These are phyloP conservation scores for Anthoceros angustus DNA, from an alignment of 225 moss, liverwort and hornwort species.

Conservation along the genomic window DNA sequence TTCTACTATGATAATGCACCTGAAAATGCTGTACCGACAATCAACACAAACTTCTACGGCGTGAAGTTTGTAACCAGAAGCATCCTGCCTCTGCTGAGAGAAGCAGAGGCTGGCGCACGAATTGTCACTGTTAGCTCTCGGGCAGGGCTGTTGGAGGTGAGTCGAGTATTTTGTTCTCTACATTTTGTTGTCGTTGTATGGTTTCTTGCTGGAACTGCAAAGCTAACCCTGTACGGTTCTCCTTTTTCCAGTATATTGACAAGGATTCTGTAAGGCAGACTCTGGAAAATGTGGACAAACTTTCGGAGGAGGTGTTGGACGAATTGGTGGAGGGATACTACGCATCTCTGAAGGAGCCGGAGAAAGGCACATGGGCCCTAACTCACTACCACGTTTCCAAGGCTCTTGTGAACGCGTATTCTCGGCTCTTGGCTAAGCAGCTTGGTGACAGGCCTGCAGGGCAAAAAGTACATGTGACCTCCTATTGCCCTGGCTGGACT, in stretches of 20 bases:
- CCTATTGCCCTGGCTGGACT: slow-evolving; percentile 31
- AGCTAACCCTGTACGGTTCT: background rate
- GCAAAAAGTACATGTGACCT: slow-evolving; percentile 14
- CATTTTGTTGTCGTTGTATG: background rate
- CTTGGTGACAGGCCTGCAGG: slow-evolving; percentile 9
- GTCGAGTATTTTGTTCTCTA: background rate
- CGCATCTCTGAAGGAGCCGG: slow-evolving; percentile 16
- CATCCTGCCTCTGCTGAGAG: slow-evolving; percentile 26
- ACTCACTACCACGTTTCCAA: slow-evolving; percentile 23
- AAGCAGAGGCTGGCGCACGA: slow-evolving; percentile 18
- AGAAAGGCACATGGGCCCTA: slow-evolving; percentile 18
- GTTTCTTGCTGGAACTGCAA: background rate
- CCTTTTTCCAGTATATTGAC: background rate
- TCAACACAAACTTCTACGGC: slow-evolving; percentile 44
- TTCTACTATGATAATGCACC: slow-evolving; percentile 16
- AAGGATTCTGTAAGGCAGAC: slow-evolving; percentile 3
- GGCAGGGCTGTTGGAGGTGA: slow-evolving; percentile 26
- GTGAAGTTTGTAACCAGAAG: slow-evolving; percentile 35
- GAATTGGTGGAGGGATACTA: slow-evolving; percentile 12
- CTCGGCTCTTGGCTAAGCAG: slow-evolving; percentile 17
- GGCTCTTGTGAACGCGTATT: slow-evolving; percentile 27
- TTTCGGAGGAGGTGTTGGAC: slow-evolving; percentile 16
- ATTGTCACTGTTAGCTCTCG: slow-evolving; percentile 27
- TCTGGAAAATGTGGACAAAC: slow-evolving; percentile 14
- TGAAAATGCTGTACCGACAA: slow-evolving; percentile 8